Evolutionary conservation across 208 protist species (phyloP), one percentile per base, ranked within the genome.

Genomic region (Trichomonas gallinae): DNA sequence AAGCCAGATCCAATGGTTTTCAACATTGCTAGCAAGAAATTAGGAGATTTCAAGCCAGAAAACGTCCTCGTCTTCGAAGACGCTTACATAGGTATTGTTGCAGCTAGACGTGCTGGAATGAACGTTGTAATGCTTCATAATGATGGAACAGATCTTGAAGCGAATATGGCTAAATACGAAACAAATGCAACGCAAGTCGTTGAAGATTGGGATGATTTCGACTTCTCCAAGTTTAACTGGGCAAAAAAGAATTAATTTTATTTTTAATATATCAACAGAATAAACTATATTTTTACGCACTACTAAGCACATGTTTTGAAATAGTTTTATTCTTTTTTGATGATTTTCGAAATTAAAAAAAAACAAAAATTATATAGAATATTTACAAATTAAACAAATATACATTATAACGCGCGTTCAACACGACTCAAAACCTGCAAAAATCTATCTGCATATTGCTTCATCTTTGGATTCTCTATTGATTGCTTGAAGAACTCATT

Each of bases 11-110:
- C 87, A 42, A 44, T 34, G 10, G n/a, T 93, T 48, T 93, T 93
- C n/a, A 38, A 51, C 11, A n/a, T 38, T 21, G 87, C 87, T 48
- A 23, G 2, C 2, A 31, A 44, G 40, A 89, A 89, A 46, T 48
- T 89, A 46, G 34, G 83, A 31, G 34, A 46, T 46, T 89, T 89
- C 34, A 89, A 89, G 36, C 83, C 83, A 48, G 83, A 89, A 46
- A 89, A 89, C 36, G 83, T 89, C 15, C 83, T 89, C 17, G 83
- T 89, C 17, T 89, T 89, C 36, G 83, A 89, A 48, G 83, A 89
- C 31, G 34, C 83, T 31, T 48, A 31, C 34, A 44, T n/a, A 9
- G 83, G 83, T n/a, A 17, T 89, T n/a, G 10, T 44, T 8, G 83
- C 83, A 44, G 83, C 83, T 15, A 89, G 36, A 4, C 36, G 15